A percentile compares a stretch with the other conserved stretches of the same genome.
phyloP scores from a whole-genome alignment of 495 filamentous ascomycete genomes.

The Penicillium roqueforti region DNA sequence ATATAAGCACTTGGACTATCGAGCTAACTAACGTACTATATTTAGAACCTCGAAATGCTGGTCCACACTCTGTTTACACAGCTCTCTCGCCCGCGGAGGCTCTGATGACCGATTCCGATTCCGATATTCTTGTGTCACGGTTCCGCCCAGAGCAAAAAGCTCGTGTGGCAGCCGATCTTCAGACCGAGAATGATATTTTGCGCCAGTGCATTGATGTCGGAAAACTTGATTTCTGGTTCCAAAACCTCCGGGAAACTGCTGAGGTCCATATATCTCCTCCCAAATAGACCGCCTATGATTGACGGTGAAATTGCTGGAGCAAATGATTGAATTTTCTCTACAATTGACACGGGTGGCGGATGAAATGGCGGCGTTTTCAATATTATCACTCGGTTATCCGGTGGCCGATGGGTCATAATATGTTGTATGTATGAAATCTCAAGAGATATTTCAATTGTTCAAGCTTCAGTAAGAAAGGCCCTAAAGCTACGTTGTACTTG shows the following conservation, averaged over 20 bases:
- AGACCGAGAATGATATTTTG: conserved; percentile 51
- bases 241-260: conserved; percentile 39
- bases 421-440: conserved; percentile 5
- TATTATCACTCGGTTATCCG: background rate
- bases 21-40: background rate
- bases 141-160: conserved; percentile 50
- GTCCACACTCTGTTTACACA: conserved; percentile 29
- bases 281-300: background rate
- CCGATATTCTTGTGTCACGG: conserved; percentile 49
- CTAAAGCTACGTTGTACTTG: background rate
- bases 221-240: conserved; percentile 58
- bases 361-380: conserved; percentile 3
- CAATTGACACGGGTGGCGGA: background rate
- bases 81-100: conserved; percentile 48
- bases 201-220: conserved; percentile 52
- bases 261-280: conserved; percentile 7
- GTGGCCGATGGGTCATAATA: background rate
- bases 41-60: conserved; percentile 17
- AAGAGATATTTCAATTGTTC: background rate
- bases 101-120: conserved; percentile 46
- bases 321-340: background rate
- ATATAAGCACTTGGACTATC: background rate
- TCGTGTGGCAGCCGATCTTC: conserved; percentile 48
- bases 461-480: background rate
- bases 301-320: background rate